Conservation (phyloP, 495 filamentous ascomycete species). For the Annulohypoxylon maeteangense region DNA sequence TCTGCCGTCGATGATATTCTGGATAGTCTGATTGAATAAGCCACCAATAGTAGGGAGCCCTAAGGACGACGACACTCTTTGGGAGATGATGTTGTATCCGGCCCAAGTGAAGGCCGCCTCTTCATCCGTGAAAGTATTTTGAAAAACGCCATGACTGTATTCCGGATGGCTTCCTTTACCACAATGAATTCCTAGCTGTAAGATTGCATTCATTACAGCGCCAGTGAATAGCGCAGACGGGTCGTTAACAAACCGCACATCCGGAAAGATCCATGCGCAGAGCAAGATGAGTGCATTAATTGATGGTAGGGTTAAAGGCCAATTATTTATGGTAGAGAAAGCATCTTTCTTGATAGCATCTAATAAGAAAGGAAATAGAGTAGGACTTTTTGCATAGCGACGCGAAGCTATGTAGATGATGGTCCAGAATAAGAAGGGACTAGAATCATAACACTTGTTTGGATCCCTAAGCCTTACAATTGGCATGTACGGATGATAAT, state of each 20-base stretch:
- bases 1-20: conserved; percentile 52
- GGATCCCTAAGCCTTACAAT: conserved; percentile 53
- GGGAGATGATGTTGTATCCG: conserved; percentile 56
- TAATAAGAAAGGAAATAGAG: conserved; percentile 53
- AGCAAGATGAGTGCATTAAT: conserved; percentile 58
- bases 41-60: conserved; percentile 53
- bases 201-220: conserved; percentile 53
- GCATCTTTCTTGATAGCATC: conserved; percentile 54
- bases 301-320: conserved; percentile 50
- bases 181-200: conserved; percentile 56
- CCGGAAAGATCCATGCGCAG: conserved; percentile 56
- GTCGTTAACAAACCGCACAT: conserved; percentile 56
- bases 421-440: conserved; percentile 57
- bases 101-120: conserved; percentile 59
- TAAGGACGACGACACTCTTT: conserved; percentile 53
- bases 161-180: conserved; percentile 55
- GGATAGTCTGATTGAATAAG: conserved; percentile 56
- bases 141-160: conserved; percentile 48
- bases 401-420: conserved; percentile 57
- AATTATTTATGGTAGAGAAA: conserved; percentile 47
- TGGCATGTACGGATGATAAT: conserved; percentile 58
- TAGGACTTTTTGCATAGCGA: conserved; percentile 54
- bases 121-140: conserved; percentile 53
- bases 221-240: conserved; percentile 54
- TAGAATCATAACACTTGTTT: conserved; percentile 52